phyloP scores from a whole-genome alignment of 768 basidiomycete species.

The Mycena albidolilacea region DNA sequence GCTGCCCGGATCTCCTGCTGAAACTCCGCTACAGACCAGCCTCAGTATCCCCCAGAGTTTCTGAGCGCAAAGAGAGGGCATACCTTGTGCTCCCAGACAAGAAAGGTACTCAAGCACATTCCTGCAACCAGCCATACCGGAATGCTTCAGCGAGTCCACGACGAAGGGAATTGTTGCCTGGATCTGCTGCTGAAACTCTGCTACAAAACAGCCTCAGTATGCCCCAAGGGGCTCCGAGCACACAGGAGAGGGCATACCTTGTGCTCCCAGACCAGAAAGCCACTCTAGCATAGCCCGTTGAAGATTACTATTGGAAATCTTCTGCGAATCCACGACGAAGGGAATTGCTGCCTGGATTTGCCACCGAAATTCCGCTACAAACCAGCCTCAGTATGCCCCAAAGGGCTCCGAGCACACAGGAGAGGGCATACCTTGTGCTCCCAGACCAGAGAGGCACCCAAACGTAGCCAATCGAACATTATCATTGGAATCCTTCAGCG shows the following conservation, averaged over 20 bases:
- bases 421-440: too few relatives aligned
- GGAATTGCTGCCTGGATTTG: neutral
- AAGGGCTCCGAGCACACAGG: too few relatives aligned
- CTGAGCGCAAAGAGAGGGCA: neutral
- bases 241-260: too few relatives aligned
- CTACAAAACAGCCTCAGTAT: neutral
- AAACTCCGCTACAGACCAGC: neutral
- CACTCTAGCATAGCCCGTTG: too few relatives aligned
- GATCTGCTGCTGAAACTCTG: neutral
- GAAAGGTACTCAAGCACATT: neutral
- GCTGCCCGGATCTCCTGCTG: neutral
- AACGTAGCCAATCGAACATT: too few relatives aligned
- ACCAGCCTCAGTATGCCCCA: neutral
- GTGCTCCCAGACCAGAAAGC: too few relatives aligned
- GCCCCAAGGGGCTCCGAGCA: neutral
- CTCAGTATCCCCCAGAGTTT: too few relatives aligned
- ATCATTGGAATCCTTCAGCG: too few relatives aligned
- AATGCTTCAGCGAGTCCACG: neutral
- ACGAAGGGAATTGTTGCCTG: neutral
- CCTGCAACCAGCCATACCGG: neutral
- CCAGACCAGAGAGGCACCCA: too few relatives aligned
- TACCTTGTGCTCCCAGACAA: neutral
- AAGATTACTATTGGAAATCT: too few relatives aligned
- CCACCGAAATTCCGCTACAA: neutral
- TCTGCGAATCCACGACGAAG: neutral